phyloP scores from a whole-genome alignment of 2,329 filamentous ascomycete species.

The Sporothrix variecibatus region DNA sequence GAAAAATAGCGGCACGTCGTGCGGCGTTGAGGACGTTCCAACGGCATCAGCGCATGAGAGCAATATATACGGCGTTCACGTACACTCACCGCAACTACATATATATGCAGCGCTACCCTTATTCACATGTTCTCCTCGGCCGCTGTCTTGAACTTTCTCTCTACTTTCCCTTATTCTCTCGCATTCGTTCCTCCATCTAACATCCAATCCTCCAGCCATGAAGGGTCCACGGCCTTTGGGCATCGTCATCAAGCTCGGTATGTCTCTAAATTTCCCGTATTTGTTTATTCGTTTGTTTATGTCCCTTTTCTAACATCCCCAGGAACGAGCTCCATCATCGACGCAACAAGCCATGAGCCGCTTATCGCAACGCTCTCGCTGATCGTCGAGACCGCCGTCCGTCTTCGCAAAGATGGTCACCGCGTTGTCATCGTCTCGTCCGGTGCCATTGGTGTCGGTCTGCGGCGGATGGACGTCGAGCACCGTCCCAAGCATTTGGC shows the following conservation, averaged over 20 bases:
- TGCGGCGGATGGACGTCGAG: slow-evolving; percentile 85
- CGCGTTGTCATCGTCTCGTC: slow-evolving; percentile 95
- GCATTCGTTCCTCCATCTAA: slow-evolving; percentile 14
- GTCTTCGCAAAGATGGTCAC: slow-evolving; percentile 86
- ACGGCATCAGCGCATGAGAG: background rate
- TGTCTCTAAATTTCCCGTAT: slow-evolving; percentile 33
- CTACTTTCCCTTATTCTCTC: background rate
- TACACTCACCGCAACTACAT: background rate
- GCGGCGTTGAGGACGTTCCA: background rate
- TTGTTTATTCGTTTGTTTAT: background rate
- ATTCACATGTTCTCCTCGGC: background rate
- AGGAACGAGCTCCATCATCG: slow-evolving; percentile 99
- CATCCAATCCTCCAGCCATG: slow-evolving; percentile 52
- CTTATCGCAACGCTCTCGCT: slow-evolving; percentile 85
- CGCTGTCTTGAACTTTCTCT: background rate
- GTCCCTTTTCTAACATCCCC: slow-evolving; percentile 24
- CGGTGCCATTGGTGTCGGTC: slow-evolving; percentile 90
- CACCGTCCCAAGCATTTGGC: slow-evolving; percentile 88
- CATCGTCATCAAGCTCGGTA: slow-evolving; percentile 87
- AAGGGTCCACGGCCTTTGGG: slow-evolving; percentile 67
- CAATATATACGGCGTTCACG: background rate
- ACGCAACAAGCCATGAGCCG: slow-evolving; percentile 92
- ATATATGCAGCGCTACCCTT: background rate
- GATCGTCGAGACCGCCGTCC: slow-evolving; percentile 92
- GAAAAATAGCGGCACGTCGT: background rate